A percentile compares a stretch with the other conserved stretches of the same genome.
phyloP scores from a whole-genome alignment of 208 protist species.

The Ichthyophonus hoferi region DNA sequence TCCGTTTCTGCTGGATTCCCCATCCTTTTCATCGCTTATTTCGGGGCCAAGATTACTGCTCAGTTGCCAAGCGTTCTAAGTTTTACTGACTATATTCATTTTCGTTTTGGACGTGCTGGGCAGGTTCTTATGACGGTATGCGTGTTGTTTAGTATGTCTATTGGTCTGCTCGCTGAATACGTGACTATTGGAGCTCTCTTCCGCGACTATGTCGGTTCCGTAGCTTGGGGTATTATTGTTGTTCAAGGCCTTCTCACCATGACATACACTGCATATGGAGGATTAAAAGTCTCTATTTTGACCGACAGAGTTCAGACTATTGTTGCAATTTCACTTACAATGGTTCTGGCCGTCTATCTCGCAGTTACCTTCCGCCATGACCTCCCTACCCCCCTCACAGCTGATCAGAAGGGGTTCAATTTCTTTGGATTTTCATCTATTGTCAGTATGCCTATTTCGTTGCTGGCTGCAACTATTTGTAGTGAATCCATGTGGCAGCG shows the following conservation, averaged over 20 bases:
- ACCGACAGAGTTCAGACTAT: constrained; percentile 26
- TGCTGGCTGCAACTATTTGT: neutral
- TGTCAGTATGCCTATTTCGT: constrained; percentile 21
- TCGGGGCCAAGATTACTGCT: neutral
- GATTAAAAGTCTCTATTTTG: constrained; percentile 10
- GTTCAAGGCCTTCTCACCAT: neutral
- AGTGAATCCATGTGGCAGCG: constrained; percentile 30
- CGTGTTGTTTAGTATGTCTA: neutral
- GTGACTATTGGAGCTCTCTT: constrained; percentile 20
- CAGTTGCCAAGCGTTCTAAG: neutral
- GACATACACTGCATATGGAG: constrained; percentile 8
- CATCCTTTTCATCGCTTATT: constrained; percentile 9
- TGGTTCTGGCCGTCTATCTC: neutral
- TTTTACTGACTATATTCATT: neutral
- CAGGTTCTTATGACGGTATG: neutral
- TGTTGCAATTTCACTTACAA: neutral
- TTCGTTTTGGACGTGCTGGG: neutral
- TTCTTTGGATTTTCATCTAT: constrained; percentile 18
- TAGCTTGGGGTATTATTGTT: neutral
- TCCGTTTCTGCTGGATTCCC: constrained; percentile 1
- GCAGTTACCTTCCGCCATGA: constrained; percentile 3
- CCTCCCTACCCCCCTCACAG: constrained; percentile 8
- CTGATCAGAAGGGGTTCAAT: constrained; percentile 5
- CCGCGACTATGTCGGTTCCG: constrained; percentile 3
- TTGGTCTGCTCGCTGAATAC: constrained; percentile 19